Conservation (phyloP, 805 yeast genomes). For the Schwanniomyces sp. region DNA sequence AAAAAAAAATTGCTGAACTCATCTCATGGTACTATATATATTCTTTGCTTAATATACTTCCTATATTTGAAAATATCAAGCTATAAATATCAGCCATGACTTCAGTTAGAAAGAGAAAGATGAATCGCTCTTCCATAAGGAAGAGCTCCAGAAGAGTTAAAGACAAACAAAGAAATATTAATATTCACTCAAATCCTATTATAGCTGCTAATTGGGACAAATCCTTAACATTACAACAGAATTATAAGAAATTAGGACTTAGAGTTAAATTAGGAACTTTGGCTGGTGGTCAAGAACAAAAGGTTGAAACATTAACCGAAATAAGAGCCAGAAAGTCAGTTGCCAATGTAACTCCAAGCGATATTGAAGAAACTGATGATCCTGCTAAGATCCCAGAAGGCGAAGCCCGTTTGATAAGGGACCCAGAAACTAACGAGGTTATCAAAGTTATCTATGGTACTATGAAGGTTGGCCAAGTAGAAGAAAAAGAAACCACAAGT, state of each 20-base stretch:
- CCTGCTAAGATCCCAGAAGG: conserved; percentile 71
- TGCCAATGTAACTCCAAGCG: conserved; percentile 21
- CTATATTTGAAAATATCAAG: background rate
- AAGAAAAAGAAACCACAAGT: conserved; percentile 20
- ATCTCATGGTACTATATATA: background rate
- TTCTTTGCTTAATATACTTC: background rate
- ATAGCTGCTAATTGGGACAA: conserved; percentile 92
- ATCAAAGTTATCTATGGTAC: conserved; percentile 69
- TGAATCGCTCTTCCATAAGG: conserved; percentile 66
- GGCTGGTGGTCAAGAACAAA: conserved; percentile 81
- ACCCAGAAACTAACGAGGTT: conserved; percentile 63
- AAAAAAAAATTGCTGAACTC: background rate
- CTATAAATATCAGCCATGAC: conserved; percentile 40
- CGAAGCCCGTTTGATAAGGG: conserved; percentile 73
- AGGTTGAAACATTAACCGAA: conserved; percentile 40
- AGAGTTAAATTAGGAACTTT: conserved; percentile 60
- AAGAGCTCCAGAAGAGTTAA: conserved; percentile 71
- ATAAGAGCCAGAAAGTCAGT: conserved; percentile 29
- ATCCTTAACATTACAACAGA: conserved; percentile 76
- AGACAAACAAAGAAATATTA: conserved; percentile 67
- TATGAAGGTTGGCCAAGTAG: conserved; percentile 31
- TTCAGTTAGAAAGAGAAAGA: conserved; percentile 83
- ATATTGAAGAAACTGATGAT: conserved; percentile 45
- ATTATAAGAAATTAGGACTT: conserved; percentile 81
- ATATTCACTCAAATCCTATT: conserved; percentile 71